Base-by-base conservation (phyloP, 192 early-diverging fungal species). In the Podila horticola region DNA sequence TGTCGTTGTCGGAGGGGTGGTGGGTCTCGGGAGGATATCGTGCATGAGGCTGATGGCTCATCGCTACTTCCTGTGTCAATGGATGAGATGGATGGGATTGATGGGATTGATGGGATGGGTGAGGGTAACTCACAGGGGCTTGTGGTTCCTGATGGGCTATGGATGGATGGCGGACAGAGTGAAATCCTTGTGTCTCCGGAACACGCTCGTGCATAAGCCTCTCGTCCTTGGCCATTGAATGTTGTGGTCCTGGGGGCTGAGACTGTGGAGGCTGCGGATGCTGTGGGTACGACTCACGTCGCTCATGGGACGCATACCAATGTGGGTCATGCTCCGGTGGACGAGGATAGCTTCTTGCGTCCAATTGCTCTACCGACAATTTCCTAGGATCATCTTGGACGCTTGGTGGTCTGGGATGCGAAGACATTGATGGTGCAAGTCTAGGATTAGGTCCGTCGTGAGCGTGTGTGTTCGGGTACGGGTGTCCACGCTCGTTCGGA, bases 291-390 rank as follows among this genome's bases (percentile, higher is more conserved):
- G 52, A 55, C 52, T 55, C 52, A 19, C 52, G 52, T 24, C 52
- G 52, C 24, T 55, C 52, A 55, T 55, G 52, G 24, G 52, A 24
- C 24, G n/a, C 52, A 55, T 55, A 55, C 52, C 52, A 55, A 24
- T 26, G 52, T 5, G 52, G 20, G 12, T 55, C 52, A 2, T 55
- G 52, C 24, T 55, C 52, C n/a, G 20, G 52, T 55, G 52, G 52
- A 26, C 52, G 52, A 4, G 52, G 52, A 22, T 55, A 26, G 22
- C 52, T 6, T 26, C 52, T n/a, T 1, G 52, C 52, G n/a, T 55
- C 52, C 20, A 55, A n/a, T 2, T 26, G 20, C 52, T 55, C 52
- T 17, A 55, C 11, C 2, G 52, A 26, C 22, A 24, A 26, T 26
- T 22, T 55, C 52, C 52, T n/a, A 11, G 52, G 52, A 17, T 55